phyloP scores from a whole-genome alignment of 2,329 filamentous ascomycete species.

The Teratosphaeria zuluensis region DNA sequence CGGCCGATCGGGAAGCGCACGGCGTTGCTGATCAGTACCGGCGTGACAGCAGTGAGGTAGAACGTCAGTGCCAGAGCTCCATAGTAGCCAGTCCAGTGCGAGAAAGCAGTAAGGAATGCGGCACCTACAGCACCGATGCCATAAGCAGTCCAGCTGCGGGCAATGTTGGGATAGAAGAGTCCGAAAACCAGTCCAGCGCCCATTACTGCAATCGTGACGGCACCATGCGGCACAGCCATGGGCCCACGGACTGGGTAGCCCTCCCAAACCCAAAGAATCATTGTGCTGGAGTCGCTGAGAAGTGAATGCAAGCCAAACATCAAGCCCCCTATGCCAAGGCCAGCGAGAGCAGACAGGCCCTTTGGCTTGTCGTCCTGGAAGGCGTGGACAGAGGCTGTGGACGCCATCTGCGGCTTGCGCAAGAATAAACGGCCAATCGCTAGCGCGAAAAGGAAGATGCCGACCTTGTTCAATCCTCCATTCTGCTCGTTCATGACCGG shows the following conservation, averaged over 20 bases:
- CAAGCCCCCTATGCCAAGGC: constrained; percentile 69
- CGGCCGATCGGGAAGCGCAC: constrained; percentile 65
- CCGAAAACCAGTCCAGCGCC: constrained; percentile 67
- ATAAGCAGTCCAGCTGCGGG: constrained; percentile 70
- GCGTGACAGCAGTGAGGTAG: constrained; percentile 73
- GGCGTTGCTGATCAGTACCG: constrained; percentile 65
- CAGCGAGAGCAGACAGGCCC: constrained; percentile 62
- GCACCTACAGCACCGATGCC: constrained; percentile 71
- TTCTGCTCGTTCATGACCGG: constrained; percentile 83
- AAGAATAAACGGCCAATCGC: constrained; percentile 69
- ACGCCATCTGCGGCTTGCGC: constrained; percentile 43
- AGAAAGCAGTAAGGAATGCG: constrained; percentile 62
- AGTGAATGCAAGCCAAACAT: constrained; percentile 87
- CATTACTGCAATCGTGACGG: constrained; percentile 80
- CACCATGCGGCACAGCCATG: constrained; percentile 79
- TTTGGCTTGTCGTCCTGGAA: constrained; percentile 46
- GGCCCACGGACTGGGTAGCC: constrained; percentile 87
- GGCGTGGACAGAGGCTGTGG: constrained; percentile 33
- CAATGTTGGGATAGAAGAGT: constrained; percentile 60
- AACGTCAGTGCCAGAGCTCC: constrained; percentile 66
- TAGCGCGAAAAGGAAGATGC: constrained; percentile 63
- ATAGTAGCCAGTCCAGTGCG: constrained; percentile 82
- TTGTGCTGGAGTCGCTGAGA: constrained; percentile 93
- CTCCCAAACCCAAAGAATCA: constrained; percentile 98
- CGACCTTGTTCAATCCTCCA: constrained; percentile 84